phyloP scores from a whole-genome alignment of 1,139 yeast species.

The Torulaspora globosa region DNA sequence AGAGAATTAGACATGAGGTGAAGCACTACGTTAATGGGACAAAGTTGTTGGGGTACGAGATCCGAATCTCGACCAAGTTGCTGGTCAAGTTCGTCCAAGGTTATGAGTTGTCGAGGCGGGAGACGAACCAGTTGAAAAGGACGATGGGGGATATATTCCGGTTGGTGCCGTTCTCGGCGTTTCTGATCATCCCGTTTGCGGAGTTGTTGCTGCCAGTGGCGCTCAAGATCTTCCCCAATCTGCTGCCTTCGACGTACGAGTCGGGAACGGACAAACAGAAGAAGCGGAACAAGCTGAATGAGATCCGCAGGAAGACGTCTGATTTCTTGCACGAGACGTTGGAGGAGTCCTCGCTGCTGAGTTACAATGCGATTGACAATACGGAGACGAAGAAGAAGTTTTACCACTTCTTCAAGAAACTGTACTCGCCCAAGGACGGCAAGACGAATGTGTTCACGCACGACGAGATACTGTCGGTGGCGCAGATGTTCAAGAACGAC shows the following conservation, averaged over 20 bases:
- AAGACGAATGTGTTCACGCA: slow-evolving; percentile 59
- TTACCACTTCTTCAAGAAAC: slow-evolving; percentile 69
- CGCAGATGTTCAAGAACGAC: slow-evolving; percentile 89
- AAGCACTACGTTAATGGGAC: slow-evolving; percentile 96
- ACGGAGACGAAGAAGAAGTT: slow-evolving; percentile 74
- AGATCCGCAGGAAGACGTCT: slow-evolving; percentile 78
- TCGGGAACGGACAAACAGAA: slow-evolving; percentile 66
- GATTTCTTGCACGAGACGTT: slow-evolving; percentile 74
- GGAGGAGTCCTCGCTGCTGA: slow-evolving; percentile 52
- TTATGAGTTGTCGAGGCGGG: slow-evolving; percentile 91
- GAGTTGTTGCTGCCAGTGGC: slow-evolving; percentile 89
- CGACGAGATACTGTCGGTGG: slow-evolving; percentile 74
- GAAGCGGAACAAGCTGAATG: slow-evolving; percentile 63
- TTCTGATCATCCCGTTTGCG: slow-evolving; percentile 88
- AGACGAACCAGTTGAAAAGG: slow-evolving; percentile 79
- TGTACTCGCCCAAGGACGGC: slow-evolving; percentile 63
- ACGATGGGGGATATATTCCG: slow-evolving; percentile 83
- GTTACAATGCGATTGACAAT: slow-evolving; percentile 31
- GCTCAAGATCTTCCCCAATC: slow-evolving; percentile 82
- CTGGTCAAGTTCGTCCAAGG: slow-evolving; percentile 82
- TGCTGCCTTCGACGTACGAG: slow-evolving; percentile 92
- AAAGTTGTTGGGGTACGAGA: slow-evolving; percentile 84
- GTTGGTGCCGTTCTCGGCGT: slow-evolving; percentile 89
- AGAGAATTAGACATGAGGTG: slow-evolving; percentile 82
- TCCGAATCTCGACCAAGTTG: slow-evolving; percentile 79